Conservation (phyloP, 169 alveolate genomes). For the Plasmodium sp. region DNA sequence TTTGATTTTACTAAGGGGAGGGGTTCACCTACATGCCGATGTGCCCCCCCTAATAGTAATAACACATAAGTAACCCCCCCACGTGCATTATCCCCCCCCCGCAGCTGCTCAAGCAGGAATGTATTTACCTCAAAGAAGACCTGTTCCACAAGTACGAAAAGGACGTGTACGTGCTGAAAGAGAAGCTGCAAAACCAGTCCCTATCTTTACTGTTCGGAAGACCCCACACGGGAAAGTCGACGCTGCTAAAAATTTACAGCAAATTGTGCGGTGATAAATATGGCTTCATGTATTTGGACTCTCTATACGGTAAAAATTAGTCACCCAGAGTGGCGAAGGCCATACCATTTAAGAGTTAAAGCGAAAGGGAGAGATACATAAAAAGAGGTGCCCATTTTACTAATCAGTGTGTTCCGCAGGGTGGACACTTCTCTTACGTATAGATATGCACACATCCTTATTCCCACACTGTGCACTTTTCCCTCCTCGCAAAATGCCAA, state of each 20-base stretch:
- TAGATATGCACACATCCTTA: not conserved
- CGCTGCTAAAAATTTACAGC: conserved; percentile 51
- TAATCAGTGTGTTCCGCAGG: not conserved
- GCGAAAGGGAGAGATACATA: too few relatives aligned
- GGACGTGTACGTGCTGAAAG: conserved; percentile 45
- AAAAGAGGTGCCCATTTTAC: not conserved
- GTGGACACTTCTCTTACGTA: not conserved
- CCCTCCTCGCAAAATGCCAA: not conserved
- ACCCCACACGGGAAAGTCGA: conserved; percentile 41
- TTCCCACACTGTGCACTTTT: not conserved
- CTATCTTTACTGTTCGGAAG: conserved; percentile 30
- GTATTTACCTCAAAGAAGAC: conserved; percentile 25
- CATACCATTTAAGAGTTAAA: not conserved
- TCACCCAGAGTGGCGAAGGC: not conserved
- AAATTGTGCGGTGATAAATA: conserved; percentile 15
- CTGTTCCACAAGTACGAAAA: conserved; percentile 20
- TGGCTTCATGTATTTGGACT: conserved; percentile 46
- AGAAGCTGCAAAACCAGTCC: conserved; percentile 37
- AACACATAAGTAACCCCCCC: not conserved
- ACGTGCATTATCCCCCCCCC: not conserved
- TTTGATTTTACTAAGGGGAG: not conserved
- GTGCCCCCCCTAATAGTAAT: not conserved
- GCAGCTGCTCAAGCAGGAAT: conserved; percentile 24
- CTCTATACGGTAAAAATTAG: conserved; percentile 46
- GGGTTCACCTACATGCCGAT: not conserved